Evolutionary conservation across 129 eudicot species (phyloP).

Genomic region (Helianthus tuberosus): DNA sequence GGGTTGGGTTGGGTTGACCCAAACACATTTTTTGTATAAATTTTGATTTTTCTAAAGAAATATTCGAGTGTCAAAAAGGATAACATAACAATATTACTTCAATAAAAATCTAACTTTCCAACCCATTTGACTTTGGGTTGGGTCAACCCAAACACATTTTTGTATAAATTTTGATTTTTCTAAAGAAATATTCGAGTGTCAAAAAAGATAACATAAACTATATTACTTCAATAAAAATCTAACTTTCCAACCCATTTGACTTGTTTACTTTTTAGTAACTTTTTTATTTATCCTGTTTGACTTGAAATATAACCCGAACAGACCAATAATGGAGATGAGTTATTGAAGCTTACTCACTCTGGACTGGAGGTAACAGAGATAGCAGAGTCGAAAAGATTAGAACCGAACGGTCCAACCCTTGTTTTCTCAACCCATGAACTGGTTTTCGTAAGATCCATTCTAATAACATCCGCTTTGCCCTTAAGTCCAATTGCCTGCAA

Average conservation of each 20-base stretch:
- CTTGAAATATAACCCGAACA: not conserved
- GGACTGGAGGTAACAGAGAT: slow-evolving; percentile 79
- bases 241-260: not conserved
- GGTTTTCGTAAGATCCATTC: slow-evolving; percentile 74
- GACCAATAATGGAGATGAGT: slow-evolving; percentile 25
- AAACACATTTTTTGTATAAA: slow-evolving; percentile 1
- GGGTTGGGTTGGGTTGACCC: not conserved
- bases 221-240: not conserved
- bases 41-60: not conserved
- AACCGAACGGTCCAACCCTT: slow-evolving; percentile 89
- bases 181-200: not conserved
- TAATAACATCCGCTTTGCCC: slow-evolving; percentile 48
- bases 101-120: not conserved
- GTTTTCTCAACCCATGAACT: slow-evolving; percentile 71
- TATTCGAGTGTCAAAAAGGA: not conserved
- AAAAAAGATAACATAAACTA: not conserved
- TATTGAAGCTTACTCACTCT: slow-evolving; percentile 92
- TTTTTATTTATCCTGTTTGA: not conserved
- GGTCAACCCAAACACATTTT: not conserved
- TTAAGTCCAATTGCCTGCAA: slow-evolving; percentile 62
- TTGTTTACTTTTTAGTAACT: not conserved
- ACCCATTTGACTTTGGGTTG: not conserved
- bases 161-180: not conserved
- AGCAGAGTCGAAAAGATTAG: slow-evolving; percentile 90
- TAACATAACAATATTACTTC: not conserved